Evolutionary conservation across 2,329 filamentous ascomycete genomes (phyloP).

Genomic region (Aspergillus fructus): DNA sequence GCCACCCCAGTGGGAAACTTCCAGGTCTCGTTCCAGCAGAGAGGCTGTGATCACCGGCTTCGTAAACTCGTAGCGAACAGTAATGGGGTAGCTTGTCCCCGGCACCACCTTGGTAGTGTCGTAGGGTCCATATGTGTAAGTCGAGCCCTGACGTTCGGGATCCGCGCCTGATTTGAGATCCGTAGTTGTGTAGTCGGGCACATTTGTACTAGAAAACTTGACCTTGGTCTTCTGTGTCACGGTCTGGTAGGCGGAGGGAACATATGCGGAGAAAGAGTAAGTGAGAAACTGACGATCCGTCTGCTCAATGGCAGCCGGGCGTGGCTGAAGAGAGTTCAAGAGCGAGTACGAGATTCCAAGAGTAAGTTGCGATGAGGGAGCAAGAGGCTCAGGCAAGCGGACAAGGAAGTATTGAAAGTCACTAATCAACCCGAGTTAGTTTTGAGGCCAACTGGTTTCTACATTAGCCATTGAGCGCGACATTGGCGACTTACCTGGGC

Average conservation of each 20-base stretch:
- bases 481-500: slow-evolving; percentile 54
- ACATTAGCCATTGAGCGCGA: slow-evolving; percentile 42
- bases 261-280: slow-evolving; percentile 83
- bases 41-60: slow-evolving; percentile 82
- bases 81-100: slow-evolving; percentile 69
- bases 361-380: slow-evolving; percentile 75
- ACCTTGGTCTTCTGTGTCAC: slow-evolving; percentile 96
- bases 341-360: slow-evolving; percentile 83
- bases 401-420: slow-evolving; percentile 81
- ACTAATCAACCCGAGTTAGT: slow-evolving; percentile 45
- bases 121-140: slow-evolving; percentile 89
- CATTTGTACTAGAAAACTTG: slow-evolving; percentile 74
- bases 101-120: slow-evolving; percentile 68
- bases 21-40: slow-evolving; percentile 81
- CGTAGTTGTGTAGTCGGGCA: slow-evolving; percentile 80
- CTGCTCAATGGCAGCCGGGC: slow-evolving; percentile 81
- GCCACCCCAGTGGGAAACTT: slow-evolving; percentile 97
- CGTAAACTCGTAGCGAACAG: slow-evolving; percentile 90
- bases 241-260: slow-evolving; percentile 78
- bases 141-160: slow-evolving; percentile 79
- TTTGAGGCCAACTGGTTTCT: slow-evolving; percentile 7
- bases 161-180: slow-evolving; percentile 61
- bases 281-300: slow-evolving; percentile 81
- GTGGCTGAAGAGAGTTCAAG: slow-evolving; percentile 73
- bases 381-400: slow-evolving; percentile 72